Percentiles rank a stretch among this genome's conserved stretches.
Conservation (phyloP, 495 filamentous ascomycete genomes). For the Penicillium malachiteum region DNA sequence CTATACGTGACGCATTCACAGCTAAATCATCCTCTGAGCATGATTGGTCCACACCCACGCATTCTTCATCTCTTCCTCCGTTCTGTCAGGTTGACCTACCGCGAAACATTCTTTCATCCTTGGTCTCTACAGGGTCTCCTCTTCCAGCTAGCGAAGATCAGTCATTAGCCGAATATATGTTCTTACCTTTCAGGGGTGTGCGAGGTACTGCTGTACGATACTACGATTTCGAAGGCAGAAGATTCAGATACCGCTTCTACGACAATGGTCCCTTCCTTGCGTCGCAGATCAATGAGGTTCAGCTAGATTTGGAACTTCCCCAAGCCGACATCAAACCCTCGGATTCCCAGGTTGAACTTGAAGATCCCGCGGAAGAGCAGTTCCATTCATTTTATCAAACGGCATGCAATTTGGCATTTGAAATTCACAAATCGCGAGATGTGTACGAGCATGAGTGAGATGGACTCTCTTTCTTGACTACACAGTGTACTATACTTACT, state of each 20-base stretch:
- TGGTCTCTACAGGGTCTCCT: not conserved
- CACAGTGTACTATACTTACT: not conserved
- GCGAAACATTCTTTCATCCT: conserved; percentile 7
- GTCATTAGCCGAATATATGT: conserved; percentile 30
- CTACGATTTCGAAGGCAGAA: conserved; percentile 32
- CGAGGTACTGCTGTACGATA: conserved; percentile 24
- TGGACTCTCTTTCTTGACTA: not conserved
- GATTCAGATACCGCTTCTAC: conserved; percentile 30
- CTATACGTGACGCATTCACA: conserved; percentile 19
- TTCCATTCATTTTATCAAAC: conserved; percentile 41
- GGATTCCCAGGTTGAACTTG: not conserved
- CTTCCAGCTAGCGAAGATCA: conserved; percentile 1
- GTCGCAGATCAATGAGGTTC: conserved; percentile 27
- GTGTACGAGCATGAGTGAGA: not conserved
- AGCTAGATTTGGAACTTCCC: conserved; percentile 28
- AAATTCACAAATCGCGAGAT: conserved; percentile 17
- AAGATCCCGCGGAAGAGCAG: conserved; percentile 18
- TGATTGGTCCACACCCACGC: not conserved
- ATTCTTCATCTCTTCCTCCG: conserved; percentile 22
- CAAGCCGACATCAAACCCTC: not conserved
- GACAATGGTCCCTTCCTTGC: conserved; percentile 37
- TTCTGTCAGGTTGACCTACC: conserved; percentile 37
- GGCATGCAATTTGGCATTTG: conserved; percentile 40
- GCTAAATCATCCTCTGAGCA: not conserved
- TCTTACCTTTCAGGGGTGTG: conserved; percentile 30